phyloP scores from a whole-genome alignment of 768 basidiomycete species.

The Hysterangium stoloniferum region DNA sequence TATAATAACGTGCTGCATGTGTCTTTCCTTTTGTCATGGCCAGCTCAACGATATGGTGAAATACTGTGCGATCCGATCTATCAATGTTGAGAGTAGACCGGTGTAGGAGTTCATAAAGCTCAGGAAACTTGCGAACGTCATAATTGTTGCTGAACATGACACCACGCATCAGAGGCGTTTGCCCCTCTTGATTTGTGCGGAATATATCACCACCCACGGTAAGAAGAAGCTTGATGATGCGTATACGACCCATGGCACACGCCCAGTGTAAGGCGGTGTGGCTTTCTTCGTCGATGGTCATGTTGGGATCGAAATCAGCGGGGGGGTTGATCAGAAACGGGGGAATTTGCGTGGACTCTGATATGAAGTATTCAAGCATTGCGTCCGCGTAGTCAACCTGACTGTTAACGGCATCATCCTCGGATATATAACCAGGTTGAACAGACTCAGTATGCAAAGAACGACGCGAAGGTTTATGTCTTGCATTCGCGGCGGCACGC shows the following conservation, averaged over 20 bases:
- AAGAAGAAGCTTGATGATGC: conserved; percentile 89
- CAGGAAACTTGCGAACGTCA: conserved; percentile 97
- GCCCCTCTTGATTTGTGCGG: conserved; percentile 92
- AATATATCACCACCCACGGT: conserved; percentile 95
- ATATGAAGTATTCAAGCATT: conserved; percentile 97
- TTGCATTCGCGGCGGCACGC: conserved; percentile 8
- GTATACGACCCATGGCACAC: conserved; percentile 95
- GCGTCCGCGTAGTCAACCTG: conserved; percentile 71
- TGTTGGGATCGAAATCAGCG: conserved; percentile 87
- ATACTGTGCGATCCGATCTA: conserved; percentile 82
- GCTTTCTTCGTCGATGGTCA: conserved; percentile 96
- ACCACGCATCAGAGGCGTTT: conserved; percentile 95
- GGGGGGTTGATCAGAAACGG: conserved; percentile 82
- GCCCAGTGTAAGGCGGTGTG: conserved; percentile 98
- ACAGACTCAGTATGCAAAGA: background rate
- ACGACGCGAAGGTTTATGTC: background rate
- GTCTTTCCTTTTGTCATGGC: conserved; percentile 97
- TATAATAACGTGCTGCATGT: conserved; percentile 96
- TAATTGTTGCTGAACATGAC: conserved; percentile 99
- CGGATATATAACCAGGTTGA: conserved; percentile 1
- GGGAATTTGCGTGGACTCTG: conserved; percentile 90
- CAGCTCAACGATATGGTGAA: conserved; percentile 96
- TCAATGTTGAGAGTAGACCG: conserved; percentile 99
- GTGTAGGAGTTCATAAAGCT: conserved; percentile 92
- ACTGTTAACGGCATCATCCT: background rate